Evolutionary conservation across 176 grass and related monocot genomes (phyloP).

Genomic region (Avena sativa): DNA sequence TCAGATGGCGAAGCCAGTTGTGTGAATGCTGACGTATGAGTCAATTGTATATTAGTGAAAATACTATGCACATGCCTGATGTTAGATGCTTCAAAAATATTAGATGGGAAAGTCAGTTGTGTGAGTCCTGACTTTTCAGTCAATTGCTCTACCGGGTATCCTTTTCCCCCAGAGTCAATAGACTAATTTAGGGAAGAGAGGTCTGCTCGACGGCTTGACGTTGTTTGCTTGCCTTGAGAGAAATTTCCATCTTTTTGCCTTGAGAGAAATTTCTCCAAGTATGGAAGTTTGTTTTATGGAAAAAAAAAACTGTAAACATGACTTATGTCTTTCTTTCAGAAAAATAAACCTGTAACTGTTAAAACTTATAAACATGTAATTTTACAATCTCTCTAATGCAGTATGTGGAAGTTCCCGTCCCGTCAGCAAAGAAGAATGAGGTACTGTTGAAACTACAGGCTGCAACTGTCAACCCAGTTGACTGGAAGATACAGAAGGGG

Average conservation of each 20-base stretch:
- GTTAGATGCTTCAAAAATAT: neutral
- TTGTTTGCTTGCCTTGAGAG: neutral
- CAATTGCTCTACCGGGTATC: neutral
- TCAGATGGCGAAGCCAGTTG: neutral
- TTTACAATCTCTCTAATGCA: neutral
- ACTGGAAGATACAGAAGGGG: constrained; percentile 86
- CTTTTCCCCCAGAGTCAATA: neutral
- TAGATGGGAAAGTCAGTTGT: neutral
- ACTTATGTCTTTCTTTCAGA: neutral
- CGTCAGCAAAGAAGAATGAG: constrained; percentile 60
- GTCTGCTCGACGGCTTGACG: neutral
- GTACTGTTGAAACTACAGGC: constrained; percentile 72
- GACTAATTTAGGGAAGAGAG: neutral
- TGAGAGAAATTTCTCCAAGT: neutral
- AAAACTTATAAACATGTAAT: neutral
- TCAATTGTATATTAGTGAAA: neutral
- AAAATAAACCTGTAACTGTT: neutral
- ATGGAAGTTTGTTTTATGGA: neutral
- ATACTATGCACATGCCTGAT: neutral
- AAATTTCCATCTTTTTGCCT: neutral
- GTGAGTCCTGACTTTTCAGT: neutral
- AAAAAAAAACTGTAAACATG: neutral
- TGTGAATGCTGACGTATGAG: neutral
- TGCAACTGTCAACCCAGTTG: constrained; percentile 66
- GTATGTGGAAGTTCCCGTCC: constrained; percentile 67